Conservation (phyloP, 2,329 filamentous ascomycete species). For the Pseudogymnoascus sp. region DNA sequence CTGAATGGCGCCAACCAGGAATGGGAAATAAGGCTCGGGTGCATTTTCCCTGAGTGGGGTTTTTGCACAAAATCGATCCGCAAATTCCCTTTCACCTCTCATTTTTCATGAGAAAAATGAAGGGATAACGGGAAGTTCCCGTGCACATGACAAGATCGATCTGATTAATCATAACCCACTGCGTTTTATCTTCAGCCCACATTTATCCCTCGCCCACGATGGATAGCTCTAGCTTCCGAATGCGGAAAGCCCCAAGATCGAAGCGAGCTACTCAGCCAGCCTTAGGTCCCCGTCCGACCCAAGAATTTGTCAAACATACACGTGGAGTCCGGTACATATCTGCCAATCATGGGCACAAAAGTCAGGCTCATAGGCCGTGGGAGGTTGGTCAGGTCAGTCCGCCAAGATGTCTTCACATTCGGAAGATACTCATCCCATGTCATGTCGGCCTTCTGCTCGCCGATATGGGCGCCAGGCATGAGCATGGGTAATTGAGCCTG, state of each 20-base stretch:
- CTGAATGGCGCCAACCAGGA: not conserved
- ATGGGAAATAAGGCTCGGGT: not conserved
- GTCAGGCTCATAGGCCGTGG: not conserved
- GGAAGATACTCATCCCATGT: not conserved
- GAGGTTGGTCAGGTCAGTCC: not conserved
- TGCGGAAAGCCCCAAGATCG: not conserved
- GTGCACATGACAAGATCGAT: not conserved
- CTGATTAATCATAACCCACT: not conserved
- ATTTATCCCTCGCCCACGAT: not conserved
- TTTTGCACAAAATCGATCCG: not conserved
- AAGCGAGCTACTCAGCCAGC: not conserved
- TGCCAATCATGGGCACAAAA: not conserved
- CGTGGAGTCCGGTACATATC: not conserved
- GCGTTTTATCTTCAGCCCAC: not conserved
- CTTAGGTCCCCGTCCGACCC: not conserved
- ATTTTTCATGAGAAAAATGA: not conserved
- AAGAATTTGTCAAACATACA: not conserved
- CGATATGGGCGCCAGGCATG: not conserved
- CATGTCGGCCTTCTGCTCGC: not conserved
- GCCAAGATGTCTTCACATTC: not conserved
- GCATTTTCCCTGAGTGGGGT: not conserved
- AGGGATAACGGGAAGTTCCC: not conserved
- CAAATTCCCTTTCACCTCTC: not conserved
- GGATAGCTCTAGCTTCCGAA: not conserved
- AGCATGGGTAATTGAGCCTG: constrained; percentile 1